Conservation (phyloP, 2,329 filamentous ascomycete genomes). For the Bipolaris gigantea region DNA sequence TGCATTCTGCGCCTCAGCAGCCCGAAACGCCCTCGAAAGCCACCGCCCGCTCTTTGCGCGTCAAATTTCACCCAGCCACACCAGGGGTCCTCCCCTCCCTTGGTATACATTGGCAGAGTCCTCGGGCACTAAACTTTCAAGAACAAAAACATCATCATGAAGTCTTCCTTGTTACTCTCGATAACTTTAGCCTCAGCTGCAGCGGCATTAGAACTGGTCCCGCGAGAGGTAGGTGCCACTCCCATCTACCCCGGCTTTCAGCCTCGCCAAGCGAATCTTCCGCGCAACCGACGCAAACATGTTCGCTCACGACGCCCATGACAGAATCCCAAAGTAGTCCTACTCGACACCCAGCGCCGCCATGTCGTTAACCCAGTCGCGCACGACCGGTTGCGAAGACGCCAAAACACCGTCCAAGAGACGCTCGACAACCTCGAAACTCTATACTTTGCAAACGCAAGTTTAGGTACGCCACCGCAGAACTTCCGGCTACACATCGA, state of each 20-base stretch:
- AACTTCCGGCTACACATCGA: slow-evolving; percentile 60
- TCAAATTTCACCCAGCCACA: slow-evolving; percentile 15
- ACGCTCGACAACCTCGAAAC: slow-evolving; percentile 61
- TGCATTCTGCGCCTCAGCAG: neutral
- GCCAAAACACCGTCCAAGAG: slow-evolving; percentile 48
- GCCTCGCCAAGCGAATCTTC: slow-evolving; percentile 20
- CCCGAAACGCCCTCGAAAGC: slow-evolving; percentile 1
- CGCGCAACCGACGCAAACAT: slow-evolving; percentile 6
- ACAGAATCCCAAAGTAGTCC: slow-evolving; percentile 51
- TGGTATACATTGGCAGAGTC: slow-evolving; percentile 13
- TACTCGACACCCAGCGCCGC: slow-evolving; percentile 55
- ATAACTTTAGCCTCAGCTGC: slow-evolving; percentile 35
- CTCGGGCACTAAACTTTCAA: neutral
- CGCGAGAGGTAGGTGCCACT: slow-evolving; percentile 39
- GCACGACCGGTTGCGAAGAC: slow-evolving; percentile 51
- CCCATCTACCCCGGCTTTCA: slow-evolving; percentile 27
- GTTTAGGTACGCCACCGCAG: slow-evolving; percentile 61
- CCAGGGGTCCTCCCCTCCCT: neutral
- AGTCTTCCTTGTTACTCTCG: slow-evolving; percentile 33
- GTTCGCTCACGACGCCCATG: neutral
- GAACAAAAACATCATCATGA: slow-evolving; percentile 30
- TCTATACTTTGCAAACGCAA: slow-evolving; percentile 62
- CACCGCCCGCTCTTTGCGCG: slow-evolving; percentile 17
- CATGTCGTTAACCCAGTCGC: slow-evolving; percentile 50
- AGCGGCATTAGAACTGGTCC: slow-evolving; percentile 33